Percentiles rank a stretch among this genome's conserved stretches.
phyloP scores from a whole-genome alignment of 2,329 filamentous ascomycete species.

The Colletotrichum spaethianum region DNA sequence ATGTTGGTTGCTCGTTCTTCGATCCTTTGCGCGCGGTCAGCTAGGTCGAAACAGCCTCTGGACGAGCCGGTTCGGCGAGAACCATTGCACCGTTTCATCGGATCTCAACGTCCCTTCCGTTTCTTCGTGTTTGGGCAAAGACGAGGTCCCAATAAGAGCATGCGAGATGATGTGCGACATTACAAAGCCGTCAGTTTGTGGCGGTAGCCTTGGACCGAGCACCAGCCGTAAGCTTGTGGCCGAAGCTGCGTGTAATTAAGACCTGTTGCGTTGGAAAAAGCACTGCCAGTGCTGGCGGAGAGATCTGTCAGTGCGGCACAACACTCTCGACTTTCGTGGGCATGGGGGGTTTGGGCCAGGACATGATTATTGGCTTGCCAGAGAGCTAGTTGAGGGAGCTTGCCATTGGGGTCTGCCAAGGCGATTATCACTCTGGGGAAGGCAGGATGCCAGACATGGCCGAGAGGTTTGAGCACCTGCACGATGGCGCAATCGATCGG shows the following conservation, averaged over 20 bases:
- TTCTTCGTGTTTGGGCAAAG: background rate
- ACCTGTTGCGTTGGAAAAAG: background rate
- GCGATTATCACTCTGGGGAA: conserved; percentile 22
- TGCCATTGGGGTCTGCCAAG: conserved; percentile 15
- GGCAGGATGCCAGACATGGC: background rate
- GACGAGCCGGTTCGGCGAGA: background rate
- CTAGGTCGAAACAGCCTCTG: background rate
- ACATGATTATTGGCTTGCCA: background rate
- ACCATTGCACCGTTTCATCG: conserved; percentile 9
- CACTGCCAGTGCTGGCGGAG: background rate
- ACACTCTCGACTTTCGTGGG: background rate
- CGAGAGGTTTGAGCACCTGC: background rate
- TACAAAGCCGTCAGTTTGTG: background rate
- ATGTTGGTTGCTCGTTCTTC: background rate
- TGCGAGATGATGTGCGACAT: background rate
- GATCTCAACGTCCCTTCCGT: background rate
- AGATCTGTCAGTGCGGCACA: background rate
- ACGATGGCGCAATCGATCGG: background rate
- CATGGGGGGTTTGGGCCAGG: background rate
- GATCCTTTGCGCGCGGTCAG: background rate
- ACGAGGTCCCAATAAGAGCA: background rate
- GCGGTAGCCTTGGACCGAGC: background rate
- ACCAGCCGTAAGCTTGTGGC: background rate
- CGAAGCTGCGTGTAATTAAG: background rate
- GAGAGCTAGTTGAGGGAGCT: conserved; percentile 1